Evolutionary conservation across 805 yeast genomes (phyloP), one percentile per base, ranked within the genome.

Genomic region (Grigorovia yakushimaensis): DNA sequence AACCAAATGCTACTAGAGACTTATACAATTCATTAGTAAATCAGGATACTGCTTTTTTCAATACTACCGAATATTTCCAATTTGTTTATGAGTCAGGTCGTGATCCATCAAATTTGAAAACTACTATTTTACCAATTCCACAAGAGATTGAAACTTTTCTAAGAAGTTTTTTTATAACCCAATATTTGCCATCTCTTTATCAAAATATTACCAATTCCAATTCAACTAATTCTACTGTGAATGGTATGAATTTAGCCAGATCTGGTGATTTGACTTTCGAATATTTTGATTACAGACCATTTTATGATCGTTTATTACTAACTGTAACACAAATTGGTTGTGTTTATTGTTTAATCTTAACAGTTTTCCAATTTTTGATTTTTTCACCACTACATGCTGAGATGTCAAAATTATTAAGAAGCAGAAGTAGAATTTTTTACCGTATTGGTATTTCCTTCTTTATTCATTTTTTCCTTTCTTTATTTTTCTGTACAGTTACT

Each of bases 251-350:
- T 21, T 10, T 54, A 6, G 46, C 54, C 10, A 45, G 46, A 10
- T 17, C 56, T 54, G 23, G 71, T 72, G n/a, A 62, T 73, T 17
- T 49, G 47, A 42, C 48, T 1, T 67, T 76, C 47, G 33, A 52
- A 1, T 60, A 51, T 39, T 42, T 57, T 3, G 88, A 84, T 56
- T 62, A 69, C 45, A 67, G 70, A 17, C 84, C 85, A 2, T 69
- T 67, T 45, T 61, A 62, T 1, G 67, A 78, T 55, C 68, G 76
- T 4, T 77, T 77, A 5, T 59, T 81, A 17, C 52, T 74, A 33
- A 88, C 88, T 0, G 87, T 88, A 6, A 64, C 78, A 2, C 91
- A 84, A 62, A 80, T 85, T 50, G 93, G 94, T 47, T 72, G 84
- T 50, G 82, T 85, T 60, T 84, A 78, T 59, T 68, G 81, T 58